Percentiles rank a stretch among this genome's conserved stretches.
These are phyloP conservation scores for Gonapodya prolifera DNA, from an alignment of 192 early-diverging fungal genomes.

Conservation along the genomic window DNA sequence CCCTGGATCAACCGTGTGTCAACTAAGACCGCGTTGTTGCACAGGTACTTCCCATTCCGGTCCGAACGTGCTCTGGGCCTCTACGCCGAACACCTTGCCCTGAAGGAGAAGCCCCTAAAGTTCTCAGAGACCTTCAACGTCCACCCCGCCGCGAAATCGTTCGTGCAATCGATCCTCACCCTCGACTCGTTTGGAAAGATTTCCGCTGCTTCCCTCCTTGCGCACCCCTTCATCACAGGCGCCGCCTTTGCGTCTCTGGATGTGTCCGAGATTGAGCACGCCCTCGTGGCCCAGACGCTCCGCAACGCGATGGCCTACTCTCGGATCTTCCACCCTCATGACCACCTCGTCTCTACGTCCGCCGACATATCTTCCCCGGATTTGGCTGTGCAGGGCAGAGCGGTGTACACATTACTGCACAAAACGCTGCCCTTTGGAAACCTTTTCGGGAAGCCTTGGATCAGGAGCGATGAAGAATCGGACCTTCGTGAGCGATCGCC, in stretches of 20 bases:
- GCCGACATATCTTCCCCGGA: too few relatives aligned
- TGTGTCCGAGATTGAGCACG: background rate
- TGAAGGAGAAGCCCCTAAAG: background rate
- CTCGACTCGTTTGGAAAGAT: background rate
- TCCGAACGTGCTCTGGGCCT: background rate
- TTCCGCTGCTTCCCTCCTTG: background rate
- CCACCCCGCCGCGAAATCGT: background rate
- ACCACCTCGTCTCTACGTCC: too few relatives aligned
- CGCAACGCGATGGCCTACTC: too few relatives aligned
- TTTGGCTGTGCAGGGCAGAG: too few relatives aligned
- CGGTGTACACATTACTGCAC: too few relatives aligned
- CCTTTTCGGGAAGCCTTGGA: too few relatives aligned
- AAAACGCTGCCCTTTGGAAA: too few relatives aligned
- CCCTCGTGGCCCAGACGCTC: too few relatives aligned
- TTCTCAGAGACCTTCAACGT: background rate
- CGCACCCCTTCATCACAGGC: background rate
- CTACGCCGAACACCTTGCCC: background rate
- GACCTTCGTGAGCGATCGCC: too few relatives aligned
- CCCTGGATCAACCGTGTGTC: too few relatives aligned
- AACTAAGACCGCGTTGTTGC: background rate
- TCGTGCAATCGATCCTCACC: background rate
- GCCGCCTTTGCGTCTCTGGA: background rate
- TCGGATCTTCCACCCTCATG: too few relatives aligned
- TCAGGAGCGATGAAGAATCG: too few relatives aligned
- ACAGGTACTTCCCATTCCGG: background rate